Base-by-base conservation (phyloP, 148 eudicot species). In the Rhododendron simsii region DNA sequence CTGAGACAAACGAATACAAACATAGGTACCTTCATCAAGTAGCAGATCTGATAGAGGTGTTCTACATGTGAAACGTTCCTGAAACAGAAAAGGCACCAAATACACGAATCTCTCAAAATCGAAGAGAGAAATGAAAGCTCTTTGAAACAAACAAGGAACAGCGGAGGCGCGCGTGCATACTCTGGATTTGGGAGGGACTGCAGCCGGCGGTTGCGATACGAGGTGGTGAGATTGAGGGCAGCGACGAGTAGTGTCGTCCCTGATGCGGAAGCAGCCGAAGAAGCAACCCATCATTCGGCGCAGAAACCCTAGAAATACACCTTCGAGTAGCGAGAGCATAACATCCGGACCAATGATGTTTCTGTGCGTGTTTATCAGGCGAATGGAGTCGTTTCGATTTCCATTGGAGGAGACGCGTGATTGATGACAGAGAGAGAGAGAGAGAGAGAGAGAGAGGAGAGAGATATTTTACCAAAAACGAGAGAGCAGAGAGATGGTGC, bases 251-350 rank as follows among this genome's bases (percentile, higher is more conserved):
- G 50, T 41, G 18, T 83, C 50, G 84, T 86, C 86, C 18, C 86
- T 85, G 82, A 87, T 11, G 18, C 92, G 53, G 63, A 92, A 92
- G 73, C 93, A 92, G 78, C 89, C 90, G 82, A 90, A 90, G 82
- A 92, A 89, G 78, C 92, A 92, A 71, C 88, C 88, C 92, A 92
- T 90, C 10, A 88, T 82, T 83, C 79, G 81, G 88, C 91, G 85
- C 80, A 92, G 90, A 74, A 82, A 88, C 83, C 85, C 83, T 83
- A 76, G 50, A 14, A 87, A 30, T 26, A 35, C 82, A 41, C 84
- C 45, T 51, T 83, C 85, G 18, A 87, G 28, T 78, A 77, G 15
- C 33, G 76, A 78, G 41, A 78, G 41, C 86, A 83, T 83, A 83
- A 77, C 88, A 87, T 87, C 71, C 23, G 67, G 33, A 67, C 65